Evolutionary conservation across 805 yeast genomes (phyloP), one percentile per base, ranked within the genome.

Genomic region (Kazachstania psychrophila): DNA sequence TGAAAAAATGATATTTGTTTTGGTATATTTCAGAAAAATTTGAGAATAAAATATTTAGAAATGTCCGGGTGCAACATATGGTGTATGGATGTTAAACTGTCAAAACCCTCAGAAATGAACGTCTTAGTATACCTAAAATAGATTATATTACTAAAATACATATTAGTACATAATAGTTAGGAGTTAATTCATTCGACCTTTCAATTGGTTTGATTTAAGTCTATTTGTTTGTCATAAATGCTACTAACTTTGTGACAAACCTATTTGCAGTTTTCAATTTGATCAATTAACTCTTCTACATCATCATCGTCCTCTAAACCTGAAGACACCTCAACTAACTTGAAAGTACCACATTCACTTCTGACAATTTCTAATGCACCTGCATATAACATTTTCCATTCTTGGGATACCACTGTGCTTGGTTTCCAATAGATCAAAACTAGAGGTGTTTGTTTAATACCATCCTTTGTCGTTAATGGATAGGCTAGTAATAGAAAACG

Each of bases 401-500:
- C 83, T 54, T 80, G 89, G 13, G 83, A 79, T 4, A 58, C 63
- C n/a, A 85, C 69, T 0, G 94, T 85, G 18, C 79, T 79, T 3
- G 96, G 96, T 42, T 84, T 72, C 78, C 88, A 88, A 58, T 86
- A 88, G n/a, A 88, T 48, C 54, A 88, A 58, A 2, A 87, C 84
- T 43, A 81, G 69, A 3, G 95, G 96, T 8, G 74, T 69, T 32
- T 76, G 70, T 49, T 72, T 69, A 38, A 94, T 68, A 0, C 94
- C 95, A 49, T 87, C 96, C 23, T 64, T 55, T 7, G 72, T 58
- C 17, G 72, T 73, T 49, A 77, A 60, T 6, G 95, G 95, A 49
- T 85, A 79, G 10, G 94, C 83, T 39, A 86, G 58, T 5, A 86
- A 67, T 6, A 87, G 63, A 52, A 69, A 87, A 41, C 95, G 63